These are phyloP conservation scores for Podila horticola DNA, from an alignment of 192 early-diverging fungal species.

Conservation along the genomic window DNA sequence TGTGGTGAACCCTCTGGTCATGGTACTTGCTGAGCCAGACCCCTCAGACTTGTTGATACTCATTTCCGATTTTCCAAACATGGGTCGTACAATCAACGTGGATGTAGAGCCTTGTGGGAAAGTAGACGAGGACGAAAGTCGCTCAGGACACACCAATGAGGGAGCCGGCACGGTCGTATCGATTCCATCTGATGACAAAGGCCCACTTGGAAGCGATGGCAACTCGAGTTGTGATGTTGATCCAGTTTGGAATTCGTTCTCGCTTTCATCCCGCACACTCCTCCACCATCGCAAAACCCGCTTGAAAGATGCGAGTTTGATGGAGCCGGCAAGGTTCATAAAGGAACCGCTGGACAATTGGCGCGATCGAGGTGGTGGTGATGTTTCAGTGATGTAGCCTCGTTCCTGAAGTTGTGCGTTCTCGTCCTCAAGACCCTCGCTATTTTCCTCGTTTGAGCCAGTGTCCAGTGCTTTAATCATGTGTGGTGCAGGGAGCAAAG, in stretches of 20 bases:
- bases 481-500: constrained; percentile 42
- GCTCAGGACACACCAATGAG: neutral
- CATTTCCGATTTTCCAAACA: constrained; percentile 4
- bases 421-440: neutral
- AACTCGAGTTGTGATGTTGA: constrained; percentile 1
- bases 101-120: neutral
- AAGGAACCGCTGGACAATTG: constrained; percentile 13
- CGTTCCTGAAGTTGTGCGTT: neutral
- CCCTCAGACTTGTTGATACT: neutral
- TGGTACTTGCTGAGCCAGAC: neutral
- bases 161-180: neutral
- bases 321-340: constrained; percentile 9
- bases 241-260: neutral
- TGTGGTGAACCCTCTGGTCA: constrained; percentile 25
- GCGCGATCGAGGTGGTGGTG: neutral
- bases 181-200: neutral
- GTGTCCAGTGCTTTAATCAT: constrained; percentile 20
- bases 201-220: neutral
- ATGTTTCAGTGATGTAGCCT: neutral
- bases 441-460: neutral
- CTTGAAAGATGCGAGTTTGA: constrained; percentile 12
- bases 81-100: neutral
- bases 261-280: constrained; percentile 12
- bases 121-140: neutral
- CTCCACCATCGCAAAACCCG: constrained; percentile 30